Evolutionary conservation across 2,329 filamentous ascomycete species (phyloP).

Genomic region (Tolypocladium amazonense): DNA sequence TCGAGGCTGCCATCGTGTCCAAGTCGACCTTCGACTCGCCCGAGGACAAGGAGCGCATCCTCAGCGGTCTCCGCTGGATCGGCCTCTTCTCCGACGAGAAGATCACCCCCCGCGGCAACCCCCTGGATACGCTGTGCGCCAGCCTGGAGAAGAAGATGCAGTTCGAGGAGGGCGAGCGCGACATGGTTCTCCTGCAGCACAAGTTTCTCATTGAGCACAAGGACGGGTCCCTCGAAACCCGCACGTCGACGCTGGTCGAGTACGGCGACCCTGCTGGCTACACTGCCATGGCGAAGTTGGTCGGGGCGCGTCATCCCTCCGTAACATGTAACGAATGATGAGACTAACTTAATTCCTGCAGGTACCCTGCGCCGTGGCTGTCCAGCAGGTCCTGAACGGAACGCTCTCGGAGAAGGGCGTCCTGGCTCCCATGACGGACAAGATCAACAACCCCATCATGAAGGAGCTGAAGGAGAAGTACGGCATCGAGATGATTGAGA

Average conservation of each 20-base stretch:
- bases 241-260: conserved; percentile 71
- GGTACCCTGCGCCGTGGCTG: conserved; percentile 53
- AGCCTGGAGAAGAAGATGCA: conserved; percentile 87
- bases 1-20: conserved; percentile 60
- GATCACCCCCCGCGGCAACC: conserved; percentile 65
- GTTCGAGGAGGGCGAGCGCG: conserved; percentile 72
- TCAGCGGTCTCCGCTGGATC: conserved; percentile 64
- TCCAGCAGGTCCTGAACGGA: conserved; percentile 68
- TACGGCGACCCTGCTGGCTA: conserved; percentile 74
- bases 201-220: conserved; percentile 76
- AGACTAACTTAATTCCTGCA: no score
- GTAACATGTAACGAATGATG: no score
- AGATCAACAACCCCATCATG: conserved; percentile 64
- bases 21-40: conserved; percentile 62
- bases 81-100: conserved; percentile 56
- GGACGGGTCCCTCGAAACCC: conserved; percentile 66
- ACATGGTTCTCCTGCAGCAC: conserved; percentile 72
- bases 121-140: conserved; percentile 84
- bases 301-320: no score
- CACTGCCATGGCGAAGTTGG: conserved; percentile 73
- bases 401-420: conserved; percentile 63
- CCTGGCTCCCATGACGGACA: conserved; percentile 63
- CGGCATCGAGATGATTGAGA: conserved; percentile 62
- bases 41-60: conserved; percentile 59
- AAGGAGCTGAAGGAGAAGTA: conserved; percentile 71